Evolutionary conservation across 2,329 filamentous ascomycete species (phyloP).

Genomic region (Diaporthe velutina): DNA sequence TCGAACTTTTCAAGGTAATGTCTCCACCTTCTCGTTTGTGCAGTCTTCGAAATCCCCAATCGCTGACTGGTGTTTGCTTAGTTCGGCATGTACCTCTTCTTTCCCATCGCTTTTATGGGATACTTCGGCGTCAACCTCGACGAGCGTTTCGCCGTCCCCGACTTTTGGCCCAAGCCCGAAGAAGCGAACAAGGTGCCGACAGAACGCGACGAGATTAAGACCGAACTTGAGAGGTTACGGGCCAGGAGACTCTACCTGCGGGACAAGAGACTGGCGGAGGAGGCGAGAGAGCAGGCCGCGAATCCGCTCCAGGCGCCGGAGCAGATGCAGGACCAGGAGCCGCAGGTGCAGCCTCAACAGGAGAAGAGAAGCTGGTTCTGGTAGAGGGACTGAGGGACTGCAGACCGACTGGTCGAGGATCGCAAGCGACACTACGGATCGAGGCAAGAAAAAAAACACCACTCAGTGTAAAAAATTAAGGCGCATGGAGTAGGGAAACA

Average conservation of each 20-base stretch:
- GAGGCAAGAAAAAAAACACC: background rate
- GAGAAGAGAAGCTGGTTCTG: conserved; percentile 34
- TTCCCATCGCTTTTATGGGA: conserved; percentile 99
- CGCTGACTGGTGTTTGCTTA: conserved; percentile 52
- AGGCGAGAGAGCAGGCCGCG: conserved; percentile 46
- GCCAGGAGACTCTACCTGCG: conserved; percentile 79
- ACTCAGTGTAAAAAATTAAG: conserved; percentile 21
- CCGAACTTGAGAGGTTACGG: conserved; percentile 82
- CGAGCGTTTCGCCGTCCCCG: conserved; percentile 86
- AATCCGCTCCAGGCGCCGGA: conserved; percentile 28
- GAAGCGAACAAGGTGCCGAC: conserved; percentile 82
- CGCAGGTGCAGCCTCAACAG: conserved; percentile 44
- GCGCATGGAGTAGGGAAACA: conserved; percentile 17
- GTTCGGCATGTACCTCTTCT: conserved; percentile 99
- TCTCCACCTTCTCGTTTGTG: background rate
- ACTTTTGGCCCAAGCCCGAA: conserved; percentile 91
- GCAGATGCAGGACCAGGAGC: conserved; percentile 41
- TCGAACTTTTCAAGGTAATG: conserved; percentile 92
- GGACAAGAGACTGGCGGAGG: conserved; percentile 68
- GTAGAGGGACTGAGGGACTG: background rate
- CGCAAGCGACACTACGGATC: background rate
- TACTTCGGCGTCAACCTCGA: conserved; percentile 99
- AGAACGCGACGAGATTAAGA: conserved; percentile 84
- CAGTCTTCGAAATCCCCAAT: conserved; percentile 10
- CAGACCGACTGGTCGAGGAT: conserved; percentile 9